Percentiles rank a stretch among this genome's conserved stretches.
Evolutionary conservation across 176 grass and related monocot genomes (phyloP).

Genomic region (Otatea glauca): DNA sequence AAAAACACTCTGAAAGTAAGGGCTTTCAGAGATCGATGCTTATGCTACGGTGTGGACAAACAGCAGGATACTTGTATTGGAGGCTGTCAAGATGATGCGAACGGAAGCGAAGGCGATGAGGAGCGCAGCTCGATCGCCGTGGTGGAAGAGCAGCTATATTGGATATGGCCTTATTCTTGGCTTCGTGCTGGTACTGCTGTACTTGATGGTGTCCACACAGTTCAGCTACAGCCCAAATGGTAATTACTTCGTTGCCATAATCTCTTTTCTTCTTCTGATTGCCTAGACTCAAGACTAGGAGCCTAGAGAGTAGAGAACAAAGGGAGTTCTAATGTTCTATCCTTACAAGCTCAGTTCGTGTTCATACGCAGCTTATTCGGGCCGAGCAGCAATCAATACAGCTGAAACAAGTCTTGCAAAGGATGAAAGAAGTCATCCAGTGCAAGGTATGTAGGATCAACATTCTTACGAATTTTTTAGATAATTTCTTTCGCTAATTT

Average conservation of each 20-base stretch:
- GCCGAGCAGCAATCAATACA: not conserved
- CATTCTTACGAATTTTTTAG: not conserved
- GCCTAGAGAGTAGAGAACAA: too few relatives aligned
- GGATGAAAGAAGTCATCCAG: not conserved
- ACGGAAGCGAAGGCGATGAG: conserved; percentile 36
- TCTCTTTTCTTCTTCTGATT: not conserved
- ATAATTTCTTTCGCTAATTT: not conserved
- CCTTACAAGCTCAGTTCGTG: not conserved
- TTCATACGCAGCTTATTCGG: conserved; percentile 5
- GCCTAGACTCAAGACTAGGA: not conserved
- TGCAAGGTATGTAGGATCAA: conserved; percentile 19
- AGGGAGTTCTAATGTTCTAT: not conserved
- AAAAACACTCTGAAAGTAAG: conserved; percentile 5
- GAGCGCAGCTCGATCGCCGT: conserved; percentile 18
- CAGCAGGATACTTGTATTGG: conserved; percentile 1
- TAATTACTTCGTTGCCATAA: conserved; percentile 7
- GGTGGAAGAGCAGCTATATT: conserved; percentile 46
- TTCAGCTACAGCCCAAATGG: conserved; percentile 48
- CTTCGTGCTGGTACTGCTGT: conserved; percentile 47
- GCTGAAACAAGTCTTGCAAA: not conserved
- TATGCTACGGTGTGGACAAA: conserved; percentile 13
- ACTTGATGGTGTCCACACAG: conserved; percentile 43
- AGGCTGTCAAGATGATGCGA: conserved; percentile 40
- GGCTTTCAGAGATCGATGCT: conserved; percentile 21
- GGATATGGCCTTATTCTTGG: conserved; percentile 46